Evolutionary conservation across 768 basidiomycete species (phyloP), one percentile per base, ranked within the genome.

Genomic region (Lepiota venenata): DNA sequence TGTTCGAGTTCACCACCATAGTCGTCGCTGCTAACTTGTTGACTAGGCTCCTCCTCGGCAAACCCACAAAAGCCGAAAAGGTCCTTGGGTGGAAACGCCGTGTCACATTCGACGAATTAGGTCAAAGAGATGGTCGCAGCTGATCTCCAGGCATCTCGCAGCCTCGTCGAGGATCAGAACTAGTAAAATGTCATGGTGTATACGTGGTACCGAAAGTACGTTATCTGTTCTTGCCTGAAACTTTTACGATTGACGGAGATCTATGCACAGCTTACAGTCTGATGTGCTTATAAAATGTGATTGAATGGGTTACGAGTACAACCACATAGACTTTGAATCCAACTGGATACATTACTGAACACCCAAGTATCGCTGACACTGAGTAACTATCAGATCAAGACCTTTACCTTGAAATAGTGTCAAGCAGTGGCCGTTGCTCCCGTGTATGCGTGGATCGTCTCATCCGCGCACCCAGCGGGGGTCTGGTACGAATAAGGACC

Each of bases 41-140:
- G 18, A 21, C 25, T 40, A 49, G 41, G 18, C 81, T 95, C 51
- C 79, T 98, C 38, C 79, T 87, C 45, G 95, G 95, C 12, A 87
- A 89, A 69, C 92, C 94, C 4, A 76, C 87, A 47, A 98, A 98
- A 74, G 95, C 96, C 0, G 93, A 97, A 69, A 82, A 79, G 42
- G 40, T 84, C 40, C 85, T 98, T 41, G 91, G 93, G 8, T 98
- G 95, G 95, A 93, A 88, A 69, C 86, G 96, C 56, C 76, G 84
- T 60, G 84, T 92, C 53, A 76, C 82, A 61, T 98, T 97, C 66
- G 84, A 93, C 58, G 71, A 80, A 35, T 83, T 98, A 57, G n/a
- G 91, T 98, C 39, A 79, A 80, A 61, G 93, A 98, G 79, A 97
- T 98, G 95, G 92, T 97, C 21, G 76, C 79, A 29, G 82, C 87